These are phyloP conservation scores for Dendrocalamus latiflorus DNA, from an alignment of 202 grass and related monocot species.

Conservation along the genomic window DNA sequence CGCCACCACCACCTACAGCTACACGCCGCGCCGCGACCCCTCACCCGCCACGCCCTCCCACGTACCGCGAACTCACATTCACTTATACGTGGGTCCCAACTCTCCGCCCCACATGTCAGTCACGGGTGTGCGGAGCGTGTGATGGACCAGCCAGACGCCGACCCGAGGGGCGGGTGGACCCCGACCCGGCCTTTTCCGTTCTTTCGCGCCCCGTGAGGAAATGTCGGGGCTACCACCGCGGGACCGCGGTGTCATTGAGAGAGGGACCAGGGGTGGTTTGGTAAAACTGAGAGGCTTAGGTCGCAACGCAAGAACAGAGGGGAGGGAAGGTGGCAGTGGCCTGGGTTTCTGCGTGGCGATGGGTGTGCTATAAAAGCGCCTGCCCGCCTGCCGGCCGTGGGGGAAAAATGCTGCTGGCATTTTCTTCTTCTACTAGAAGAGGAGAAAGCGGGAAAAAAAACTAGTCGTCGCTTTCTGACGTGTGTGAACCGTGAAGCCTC, in stretches of 20 bases:
- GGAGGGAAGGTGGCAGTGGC: background rate
- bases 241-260: rapidly evolving
- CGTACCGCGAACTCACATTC: too few relatives aligned
- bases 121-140: rapidly evolving
- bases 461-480: background rate
- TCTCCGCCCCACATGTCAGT: background rate
- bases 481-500: too few relatives aligned
- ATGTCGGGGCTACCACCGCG: background rate
- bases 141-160: background rate
- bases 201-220: background rate
- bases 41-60: rapidly evolving
- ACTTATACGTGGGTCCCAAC: rapidly evolving
- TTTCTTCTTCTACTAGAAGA: background rate
- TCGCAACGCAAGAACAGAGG: background rate
- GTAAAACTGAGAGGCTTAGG: conserved; percentile 1
- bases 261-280: rapidly evolving
- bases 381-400: background rate
- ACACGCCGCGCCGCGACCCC: conserved; percentile 25
- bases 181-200: background rate
- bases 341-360: conserved; percentile 11
- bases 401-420: background rate
- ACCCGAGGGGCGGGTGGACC: background rate
- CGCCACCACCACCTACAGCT: background rate
- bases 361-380: conserved; percentile 30
- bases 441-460: too few relatives aligned